phyloP scores from a whole-genome alignment of 805 yeast genomes.

The Candida corydali region DNA sequence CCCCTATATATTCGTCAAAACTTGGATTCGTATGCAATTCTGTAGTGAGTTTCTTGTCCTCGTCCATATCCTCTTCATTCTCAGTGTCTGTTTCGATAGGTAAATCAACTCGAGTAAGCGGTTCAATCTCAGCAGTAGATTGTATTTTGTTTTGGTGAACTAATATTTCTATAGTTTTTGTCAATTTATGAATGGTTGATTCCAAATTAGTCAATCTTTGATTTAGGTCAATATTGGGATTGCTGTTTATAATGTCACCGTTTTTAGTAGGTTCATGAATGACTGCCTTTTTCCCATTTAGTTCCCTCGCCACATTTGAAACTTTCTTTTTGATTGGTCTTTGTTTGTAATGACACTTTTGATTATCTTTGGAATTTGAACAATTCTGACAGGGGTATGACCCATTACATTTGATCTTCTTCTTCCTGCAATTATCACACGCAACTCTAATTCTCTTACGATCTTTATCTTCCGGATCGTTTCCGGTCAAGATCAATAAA shows the following conservation, averaged over 20 bases:
- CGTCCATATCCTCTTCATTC: not conserved
- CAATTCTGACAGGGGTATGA: conserved; percentile 27
- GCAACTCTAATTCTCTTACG: conserved; percentile 23
- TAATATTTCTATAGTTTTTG: conserved; percentile 10
- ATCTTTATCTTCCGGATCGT: conserved; percentile 5
- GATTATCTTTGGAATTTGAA: conserved; percentile 14
- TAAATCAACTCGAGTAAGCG: not conserved
- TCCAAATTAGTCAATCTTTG: conserved; percentile 20
- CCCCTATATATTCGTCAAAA: conserved; percentile 26
- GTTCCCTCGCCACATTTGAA: no score
- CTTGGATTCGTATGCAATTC: not conserved
- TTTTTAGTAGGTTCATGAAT: not conserved
- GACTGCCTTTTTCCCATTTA: not conserved
- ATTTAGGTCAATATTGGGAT: conserved; percentile 12
- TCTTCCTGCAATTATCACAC: conserved; percentile 29
- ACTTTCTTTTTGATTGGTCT: conserved; percentile 10
- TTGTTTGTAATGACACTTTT: conserved; percentile 22
- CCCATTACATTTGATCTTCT: conserved; percentile 33
- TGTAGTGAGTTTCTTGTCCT: conserved; percentile 1
- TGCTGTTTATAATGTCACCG: no score
- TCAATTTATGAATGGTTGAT: conserved; percentile 14
- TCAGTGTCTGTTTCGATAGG: not conserved
- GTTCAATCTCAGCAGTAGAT: not conserved
- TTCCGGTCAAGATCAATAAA: conserved; percentile 1
- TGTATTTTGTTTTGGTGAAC: not conserved